These are phyloP conservation scores for Theobroma cacao DNA, from an alignment of 345 rosid genomes.

Conservation along the genomic window DNA sequence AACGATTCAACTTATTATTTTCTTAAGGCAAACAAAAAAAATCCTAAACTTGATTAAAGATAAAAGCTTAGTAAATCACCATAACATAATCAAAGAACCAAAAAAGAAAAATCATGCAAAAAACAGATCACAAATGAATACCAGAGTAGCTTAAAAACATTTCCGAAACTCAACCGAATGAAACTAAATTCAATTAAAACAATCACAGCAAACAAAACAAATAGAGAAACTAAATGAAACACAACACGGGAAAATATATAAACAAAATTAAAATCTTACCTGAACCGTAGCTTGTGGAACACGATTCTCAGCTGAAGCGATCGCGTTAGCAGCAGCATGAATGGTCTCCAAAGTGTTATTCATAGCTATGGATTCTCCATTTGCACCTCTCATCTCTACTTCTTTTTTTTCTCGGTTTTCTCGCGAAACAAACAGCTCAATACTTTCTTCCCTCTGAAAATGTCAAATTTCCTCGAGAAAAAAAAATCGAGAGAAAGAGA, in stretches of 20 bases:
- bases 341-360: conserved; percentile 59
- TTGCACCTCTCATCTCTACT: conserved; percentile 45
- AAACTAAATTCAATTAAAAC: not conserved
- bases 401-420: not conserved
- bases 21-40: not conserved
- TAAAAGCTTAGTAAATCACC: not conserved
- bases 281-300: conserved; percentile 52
- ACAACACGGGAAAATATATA: conserved; percentile 7
- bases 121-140: conserved; percentile 22
- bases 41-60: not conserved
- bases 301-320: conserved; percentile 79
- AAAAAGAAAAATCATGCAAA: not conserved
- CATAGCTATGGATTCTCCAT: conserved; percentile 35
- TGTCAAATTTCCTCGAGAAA: conserved; percentile 21
- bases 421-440: conserved; percentile 5
- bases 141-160: not conserved
- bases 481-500: conserved; percentile 6
- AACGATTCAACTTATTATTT: not conserved
- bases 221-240: not conserved
- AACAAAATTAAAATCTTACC: conserved; percentile 25
- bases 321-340: conserved; percentile 86
- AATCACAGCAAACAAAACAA: not conserved
- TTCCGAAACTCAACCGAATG: not conserved
- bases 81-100: not conserved
- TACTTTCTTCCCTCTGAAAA: conserved; percentile 10